Conservation (phyloP, 768 basidiomycete species). For the Termitomyces sp. region DNA sequence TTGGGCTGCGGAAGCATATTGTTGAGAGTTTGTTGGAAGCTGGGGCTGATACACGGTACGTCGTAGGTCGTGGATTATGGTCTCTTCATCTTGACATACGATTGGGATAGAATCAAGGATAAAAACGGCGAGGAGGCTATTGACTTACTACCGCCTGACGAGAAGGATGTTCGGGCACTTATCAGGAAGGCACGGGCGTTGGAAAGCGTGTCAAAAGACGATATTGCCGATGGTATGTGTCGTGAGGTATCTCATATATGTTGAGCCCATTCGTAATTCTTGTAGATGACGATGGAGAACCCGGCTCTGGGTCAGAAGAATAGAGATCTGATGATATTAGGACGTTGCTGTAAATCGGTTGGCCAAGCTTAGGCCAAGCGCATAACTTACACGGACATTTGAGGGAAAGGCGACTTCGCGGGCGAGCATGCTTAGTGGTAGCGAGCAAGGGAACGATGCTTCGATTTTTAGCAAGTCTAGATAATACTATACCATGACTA, state of each 20-base stretch:
- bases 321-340: slow-evolving; percentile 11
- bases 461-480: not conserved
- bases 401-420: not conserved
- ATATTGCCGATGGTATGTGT: slow-evolving; percentile 58
- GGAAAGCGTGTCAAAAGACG: slow-evolving; percentile 44
- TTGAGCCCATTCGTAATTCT: not conserved
- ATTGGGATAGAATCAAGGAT: slow-evolving; percentile 55
- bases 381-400: not conserved
- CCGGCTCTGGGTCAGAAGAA: slow-evolving; percentile 28
- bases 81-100: not conserved
- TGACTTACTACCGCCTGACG: slow-evolving; percentile 50
- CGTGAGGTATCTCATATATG: not conserved
- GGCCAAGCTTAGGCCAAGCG: not conserved
- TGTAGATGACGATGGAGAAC: slow-evolving; percentile 21
- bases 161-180: slow-evolving; percentile 41
- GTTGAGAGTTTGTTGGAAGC: slow-evolving; percentile 70
- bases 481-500: not conserved
- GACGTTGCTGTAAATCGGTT: not conserved
- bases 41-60: slow-evolving; percentile 67
- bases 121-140: slow-evolving; percentile 53
- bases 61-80: not conserved
- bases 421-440: not conserved
- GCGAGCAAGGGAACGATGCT: not conserved
- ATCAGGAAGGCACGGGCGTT: slow-evolving; percentile 52
- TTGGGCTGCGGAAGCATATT: slow-evolving; percentile 45